These are phyloP conservation scores for Clavispora fructus DNA, from an alignment of 805 yeast species.

Conservation along the genomic window DNA sequence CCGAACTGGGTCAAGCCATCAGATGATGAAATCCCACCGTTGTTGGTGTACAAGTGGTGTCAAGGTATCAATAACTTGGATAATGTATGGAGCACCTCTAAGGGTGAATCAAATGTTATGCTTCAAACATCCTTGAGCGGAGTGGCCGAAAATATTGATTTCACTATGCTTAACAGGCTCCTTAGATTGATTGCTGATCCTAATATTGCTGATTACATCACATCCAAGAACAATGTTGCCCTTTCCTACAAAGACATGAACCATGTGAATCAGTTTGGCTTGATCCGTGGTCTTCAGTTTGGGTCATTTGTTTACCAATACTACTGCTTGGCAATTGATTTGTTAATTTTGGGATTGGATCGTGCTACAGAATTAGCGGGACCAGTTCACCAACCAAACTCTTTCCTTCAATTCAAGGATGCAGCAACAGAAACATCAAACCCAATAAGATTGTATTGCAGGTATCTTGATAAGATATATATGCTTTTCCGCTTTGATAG, in stretches of 20 bases:
- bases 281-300: slow-evolving; percentile 84
- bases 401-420: slow-evolving; percentile 68
- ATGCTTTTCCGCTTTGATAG: slow-evolving; percentile 71
- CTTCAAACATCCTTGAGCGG: slow-evolving; percentile 69
- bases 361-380: slow-evolving; percentile 89
- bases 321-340: slow-evolving; percentile 81
- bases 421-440: slow-evolving; percentile 54
- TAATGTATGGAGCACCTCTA: slow-evolving; percentile 70
- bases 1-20: slow-evolving; percentile 97
- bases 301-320: slow-evolving; percentile 86
- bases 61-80: slow-evolving; percentile 80
- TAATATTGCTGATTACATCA: slow-evolving; percentile 88
- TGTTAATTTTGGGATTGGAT: slow-evolving; percentile 76
- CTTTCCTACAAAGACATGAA: slow-evolving; percentile 91
- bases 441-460: slow-evolving; percentile 75
- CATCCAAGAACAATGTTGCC: slow-evolving; percentile 82
- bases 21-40: slow-evolving; percentile 89
- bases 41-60: slow-evolving; percentile 89
- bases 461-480: slow-evolving; percentile 80
- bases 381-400: slow-evolving; percentile 61
- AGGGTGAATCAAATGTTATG: slow-evolving; percentile 79
- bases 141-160: slow-evolving; percentile 79
- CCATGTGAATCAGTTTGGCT: slow-evolving; percentile 83
- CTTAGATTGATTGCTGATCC: slow-evolving; percentile 80
- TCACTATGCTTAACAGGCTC: slow-evolving; percentile 78